phyloP scores from a whole-genome alignment of 2,329 filamentous ascomycete genomes.

The Penicillium sp. region DNA sequence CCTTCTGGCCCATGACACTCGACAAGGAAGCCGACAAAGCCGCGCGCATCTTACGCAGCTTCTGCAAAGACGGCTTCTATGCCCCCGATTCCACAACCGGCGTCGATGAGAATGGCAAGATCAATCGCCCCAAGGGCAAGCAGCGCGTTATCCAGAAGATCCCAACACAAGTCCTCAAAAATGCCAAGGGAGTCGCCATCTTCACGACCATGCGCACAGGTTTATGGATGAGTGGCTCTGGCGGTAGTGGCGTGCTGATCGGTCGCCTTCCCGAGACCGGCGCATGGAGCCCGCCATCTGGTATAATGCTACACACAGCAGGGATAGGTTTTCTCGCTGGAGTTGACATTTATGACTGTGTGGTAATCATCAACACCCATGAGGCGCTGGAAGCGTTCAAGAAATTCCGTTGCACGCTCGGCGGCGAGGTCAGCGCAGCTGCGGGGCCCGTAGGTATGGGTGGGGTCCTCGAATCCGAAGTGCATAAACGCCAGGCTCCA shows the following conservation, averaged over 20 bases:
- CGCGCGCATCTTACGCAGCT: constrained; percentile 82
- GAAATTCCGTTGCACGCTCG: constrained; percentile 73
- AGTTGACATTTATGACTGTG: constrained; percentile 93
- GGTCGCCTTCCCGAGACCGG: constrained; percentile 76
- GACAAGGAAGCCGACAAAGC: constrained; percentile 92
- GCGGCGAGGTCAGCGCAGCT: constrained; percentile 74
- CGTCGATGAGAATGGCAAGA: constrained; percentile 45
- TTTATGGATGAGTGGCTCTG: constrained; percentile 86
- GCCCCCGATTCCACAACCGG: constrained; percentile 54
- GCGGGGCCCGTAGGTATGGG: constrained; percentile 77
- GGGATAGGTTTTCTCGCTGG: constrained; percentile 87
- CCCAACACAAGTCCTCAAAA: constrained; percentile 77
- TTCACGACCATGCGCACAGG: constrained; percentile 96
- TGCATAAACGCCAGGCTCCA: constrained; percentile 68
- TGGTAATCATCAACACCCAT: constrained; percentile 86
- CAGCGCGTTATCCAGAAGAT: constrained; percentile 77
- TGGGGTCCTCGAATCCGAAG: constrained; percentile 67
- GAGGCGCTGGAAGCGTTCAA: constrained; percentile 83
- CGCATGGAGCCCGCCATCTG: constrained; percentile 87
- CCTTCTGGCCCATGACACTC: constrained; percentile 80
- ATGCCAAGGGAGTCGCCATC: constrained; percentile 86
- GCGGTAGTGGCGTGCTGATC: constrained; percentile 83
- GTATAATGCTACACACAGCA: constrained; percentile 85
- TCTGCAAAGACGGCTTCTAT: constrained; percentile 79
- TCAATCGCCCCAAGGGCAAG: constrained; percentile 57